These are phyloP conservation scores for Lentinula boryana DNA, from an alignment of 768 basidiomycete genomes.

Conservation along the genomic window DNA sequence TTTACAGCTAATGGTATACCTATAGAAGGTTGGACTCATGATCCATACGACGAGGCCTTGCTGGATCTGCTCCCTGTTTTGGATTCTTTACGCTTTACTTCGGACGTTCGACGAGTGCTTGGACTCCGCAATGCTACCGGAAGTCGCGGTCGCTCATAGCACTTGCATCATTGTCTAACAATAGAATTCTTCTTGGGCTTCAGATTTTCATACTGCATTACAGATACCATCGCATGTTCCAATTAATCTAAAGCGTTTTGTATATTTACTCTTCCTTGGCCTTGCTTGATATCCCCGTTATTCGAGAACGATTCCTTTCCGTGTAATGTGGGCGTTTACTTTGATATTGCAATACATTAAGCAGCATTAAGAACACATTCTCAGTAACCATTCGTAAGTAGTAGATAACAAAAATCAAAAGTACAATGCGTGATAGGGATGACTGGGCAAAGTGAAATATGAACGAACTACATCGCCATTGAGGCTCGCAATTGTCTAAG, in stretches of 20 bases:
- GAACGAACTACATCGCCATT: slow-evolving; percentile 63
- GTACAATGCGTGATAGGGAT: slow-evolving; percentile 6
- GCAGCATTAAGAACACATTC: not conserved
- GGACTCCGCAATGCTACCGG: slow-evolving; percentile 51
- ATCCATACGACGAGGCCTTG: slow-evolving; percentile 93
- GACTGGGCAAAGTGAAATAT: slow-evolving; percentile 13
- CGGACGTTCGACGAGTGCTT: slow-evolving; percentile 88
- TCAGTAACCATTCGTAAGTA: slow-evolving; percentile 11
- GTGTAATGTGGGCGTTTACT: not conserved
- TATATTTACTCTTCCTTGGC: slow-evolving; percentile 1
- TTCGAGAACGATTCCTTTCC: not conserved
- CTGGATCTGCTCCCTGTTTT: slow-evolving; percentile 93
- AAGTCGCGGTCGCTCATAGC: slow-evolving; percentile 11
- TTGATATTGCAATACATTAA: not conserved
- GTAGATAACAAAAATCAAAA: slow-evolving; percentile 14
- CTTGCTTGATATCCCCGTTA: slow-evolving; percentile 1
- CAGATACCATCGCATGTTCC: slow-evolving; percentile 26
- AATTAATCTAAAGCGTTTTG: slow-evolving; percentile 17
- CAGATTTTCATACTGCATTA: slow-evolving; percentile 17
- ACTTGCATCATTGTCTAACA: slow-evolving; percentile 16
- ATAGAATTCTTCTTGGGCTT: slow-evolving; percentile 19
- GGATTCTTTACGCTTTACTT: slow-evolving; percentile 93
- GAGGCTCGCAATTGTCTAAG: slow-evolving; percentile 85
- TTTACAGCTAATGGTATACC: slow-evolving; percentile 91
- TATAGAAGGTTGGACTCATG: slow-evolving; percentile 98